Evolutionary conservation across 2,329 filamentous ascomycete genomes (phyloP), one percentile per base, ranked within the genome.

Genomic region (Cryphonectria naterciae): DNA sequence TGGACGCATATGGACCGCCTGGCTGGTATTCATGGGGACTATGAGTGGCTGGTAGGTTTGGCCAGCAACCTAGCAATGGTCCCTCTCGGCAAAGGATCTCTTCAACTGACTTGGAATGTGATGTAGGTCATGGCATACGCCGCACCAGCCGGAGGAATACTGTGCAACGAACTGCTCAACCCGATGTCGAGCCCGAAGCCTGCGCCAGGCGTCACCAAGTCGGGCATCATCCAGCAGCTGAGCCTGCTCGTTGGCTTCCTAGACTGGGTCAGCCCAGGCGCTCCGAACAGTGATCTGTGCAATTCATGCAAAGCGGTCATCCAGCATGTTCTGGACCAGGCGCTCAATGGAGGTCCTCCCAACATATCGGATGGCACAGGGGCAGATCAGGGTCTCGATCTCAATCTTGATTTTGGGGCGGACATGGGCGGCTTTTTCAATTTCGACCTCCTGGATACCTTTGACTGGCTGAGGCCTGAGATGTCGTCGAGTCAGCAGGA

Each of bases 1-100:
- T 86, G 85, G 85, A 85, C 83, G 0, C 83, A 86, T 61, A 80
- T 85, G 65, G 85, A 87, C 69, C 79, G 81, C 0, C 80, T 87
- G 25, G 75, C 78, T 0, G 77, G 79, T 13, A 76, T 83, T 22
- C 81, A 83, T 4, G 78, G 79, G 7, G 82, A 85, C 43, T 85
- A 83, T 65, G 85, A 86, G 69, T 86, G 84, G 84, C 78, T 86
- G n/a, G 83, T 85, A 75, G 76, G 80, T 77, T 11, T 4, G 7
- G 8, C 15, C 25, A 10, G 15, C 52, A 6, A 35, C 5, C 54
- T 25, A 41, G 10, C 5, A n/a, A 46, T 11, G 13, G 17, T n/a
- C 32, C 25, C 22, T 22, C 6, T 25, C 15, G 39, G 19, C 19
- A 62, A 19, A 15, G n/a, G 22, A 39, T 37, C 4, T 25, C 19